These are phyloP conservation scores for Candida ficus DNA, from an alignment of 805 yeast genomes.

Conservation along the genomic window DNA sequence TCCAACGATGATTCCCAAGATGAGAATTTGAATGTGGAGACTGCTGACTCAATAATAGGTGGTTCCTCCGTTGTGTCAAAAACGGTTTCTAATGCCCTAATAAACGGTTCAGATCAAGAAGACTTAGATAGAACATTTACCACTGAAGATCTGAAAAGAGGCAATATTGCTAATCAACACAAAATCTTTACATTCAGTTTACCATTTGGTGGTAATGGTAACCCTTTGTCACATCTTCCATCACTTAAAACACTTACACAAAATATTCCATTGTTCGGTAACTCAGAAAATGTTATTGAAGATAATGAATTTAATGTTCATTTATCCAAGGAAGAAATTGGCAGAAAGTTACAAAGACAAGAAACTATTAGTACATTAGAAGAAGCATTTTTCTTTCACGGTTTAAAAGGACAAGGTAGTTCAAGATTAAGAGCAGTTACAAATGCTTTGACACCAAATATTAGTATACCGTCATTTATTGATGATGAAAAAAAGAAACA, in stretches of 20 bases:
- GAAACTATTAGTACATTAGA: conserved; percentile 56
- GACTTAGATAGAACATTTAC: conserved; percentile 14
- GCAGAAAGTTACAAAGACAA: conserved; percentile 38
- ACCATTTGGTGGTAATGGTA: conserved; percentile 35
- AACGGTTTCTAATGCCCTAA: not conserved
- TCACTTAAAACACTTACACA: conserved; percentile 16
- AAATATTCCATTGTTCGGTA: conserved; percentile 18
- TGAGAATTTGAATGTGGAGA: not conserved
- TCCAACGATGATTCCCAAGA: not conserved
- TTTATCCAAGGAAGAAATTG: conserved; percentile 22
- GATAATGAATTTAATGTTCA: conserved; percentile 4
- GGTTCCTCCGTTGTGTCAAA: conserved; percentile 33
- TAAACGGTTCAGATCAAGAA: not conserved
- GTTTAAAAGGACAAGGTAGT: conserved; percentile 53
- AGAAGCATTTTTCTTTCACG: conserved; percentile 53
- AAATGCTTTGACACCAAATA: conserved; percentile 50
- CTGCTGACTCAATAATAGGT: conserved; percentile 34
- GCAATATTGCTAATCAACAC: conserved; percentile 21
- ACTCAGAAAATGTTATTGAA: conserved; percentile 10
- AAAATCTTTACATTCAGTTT: conserved; percentile 32
- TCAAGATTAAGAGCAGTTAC: conserved; percentile 67
- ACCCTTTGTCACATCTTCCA: conserved; percentile 22
- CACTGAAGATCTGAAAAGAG: conserved; percentile 14
- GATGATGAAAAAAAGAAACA: conserved; percentile 26
- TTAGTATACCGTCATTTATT: conserved; percentile 21